Evolutionary conservation across 1,284 basidiomycete genomes (phyloP).

Genomic region (Ustilago tritici): DNA sequence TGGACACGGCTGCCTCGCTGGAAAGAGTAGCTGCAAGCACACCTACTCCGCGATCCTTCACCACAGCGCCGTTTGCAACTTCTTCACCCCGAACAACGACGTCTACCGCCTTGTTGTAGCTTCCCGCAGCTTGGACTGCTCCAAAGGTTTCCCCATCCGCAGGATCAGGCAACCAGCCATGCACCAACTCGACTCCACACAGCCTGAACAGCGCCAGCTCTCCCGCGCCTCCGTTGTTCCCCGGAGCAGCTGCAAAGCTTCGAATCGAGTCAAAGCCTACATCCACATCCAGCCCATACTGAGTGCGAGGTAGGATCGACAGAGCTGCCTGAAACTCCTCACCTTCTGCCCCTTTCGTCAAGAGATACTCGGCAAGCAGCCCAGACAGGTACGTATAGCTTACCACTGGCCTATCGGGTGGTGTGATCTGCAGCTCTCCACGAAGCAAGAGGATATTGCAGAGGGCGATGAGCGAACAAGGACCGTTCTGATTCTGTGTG

Average conservation of each 20-base stretch:
- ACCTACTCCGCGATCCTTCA: slow-evolving; percentile 32
- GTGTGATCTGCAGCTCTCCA: slow-evolving; percentile 70
- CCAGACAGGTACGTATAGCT: slow-evolving; percentile 85
- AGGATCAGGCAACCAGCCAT: slow-evolving; percentile 91
- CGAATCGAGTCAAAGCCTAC: slow-evolving; percentile 53
- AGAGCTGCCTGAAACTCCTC: slow-evolving; percentile 81
- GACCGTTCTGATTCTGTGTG: slow-evolving; percentile 74
- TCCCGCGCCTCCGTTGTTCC: slow-evolving; percentile 74
- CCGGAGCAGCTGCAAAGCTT: slow-evolving; percentile 40
- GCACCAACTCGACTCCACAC: slow-evolving; percentile 82
- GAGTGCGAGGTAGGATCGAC: slow-evolving; percentile 82
- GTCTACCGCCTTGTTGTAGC: slow-evolving; percentile 75
- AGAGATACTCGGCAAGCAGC: slow-evolving; percentile 83
- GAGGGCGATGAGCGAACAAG: slow-evolving; percentile 89
- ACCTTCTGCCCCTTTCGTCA: slow-evolving; percentile 68
- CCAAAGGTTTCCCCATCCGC: slow-evolving; percentile 75
- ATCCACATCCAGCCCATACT: slow-evolving; percentile 74
- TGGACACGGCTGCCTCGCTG: slow-evolving; percentile 76
- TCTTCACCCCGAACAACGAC: slow-evolving; percentile 82
- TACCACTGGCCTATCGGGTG: slow-evolving; percentile 76
- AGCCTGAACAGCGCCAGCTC: slow-evolving; percentile 87
- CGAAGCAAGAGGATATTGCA: slow-evolving; percentile 64
- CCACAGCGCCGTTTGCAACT: slow-evolving; percentile 74
- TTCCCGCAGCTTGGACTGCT: slow-evolving; percentile 73
- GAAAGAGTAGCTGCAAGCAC: slow-evolving; percentile 71